Base-by-base conservation (phyloP, 768 basidiomycete genomes). In the Rhodotorula diobovata region DNA sequence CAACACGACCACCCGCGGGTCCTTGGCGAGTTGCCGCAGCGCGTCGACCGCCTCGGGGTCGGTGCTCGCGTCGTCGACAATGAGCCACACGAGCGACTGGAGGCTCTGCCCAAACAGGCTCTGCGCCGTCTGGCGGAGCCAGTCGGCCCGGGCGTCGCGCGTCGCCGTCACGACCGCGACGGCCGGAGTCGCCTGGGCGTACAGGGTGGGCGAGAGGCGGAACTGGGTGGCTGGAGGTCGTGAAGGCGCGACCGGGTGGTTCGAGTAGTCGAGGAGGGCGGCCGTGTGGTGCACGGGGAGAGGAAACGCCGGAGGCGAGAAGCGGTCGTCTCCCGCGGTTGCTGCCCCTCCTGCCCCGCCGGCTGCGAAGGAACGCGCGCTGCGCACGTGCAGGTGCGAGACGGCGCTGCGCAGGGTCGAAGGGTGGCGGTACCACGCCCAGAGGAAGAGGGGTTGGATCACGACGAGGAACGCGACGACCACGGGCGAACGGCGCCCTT, bases 1-100 rank as follows among this genome's bases (percentile, higher is more conserved):
- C 7, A 68, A 37, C 9, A 68, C 30, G 37, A 68, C 61, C 9
- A 68, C 67, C 35, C 67, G 55, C 46, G 61, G 56, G 50, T 68
- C 67, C 48, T 63, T 57, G 28, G 56, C 67, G 20, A 68, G 59
- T 12, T 68, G 18, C 21, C 30, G 4, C 0, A 68, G 61, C 37
- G 58, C 34, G 25, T 28, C 55, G 34, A 63, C 35, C 35, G 61
- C 58, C 23, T 59, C 67, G 2, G 61, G 57, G n/a, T 41, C n/a
- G 28, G 56, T 58, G 48, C 61, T 46, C 61, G 69, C 70, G 48
- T 75, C 74, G 70, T 75, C 67, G 39, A 75, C 67, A 53, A 75
- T 72, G 54, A 75, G 43, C 74, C 74, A 75, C 21, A 64, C 67
- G 37, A 68, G 61, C 56, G 65, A 66, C 50, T 69, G 70, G 6